Conservation (phyloP, 257 asterid species). For the Rhazya stricta region DNA sequence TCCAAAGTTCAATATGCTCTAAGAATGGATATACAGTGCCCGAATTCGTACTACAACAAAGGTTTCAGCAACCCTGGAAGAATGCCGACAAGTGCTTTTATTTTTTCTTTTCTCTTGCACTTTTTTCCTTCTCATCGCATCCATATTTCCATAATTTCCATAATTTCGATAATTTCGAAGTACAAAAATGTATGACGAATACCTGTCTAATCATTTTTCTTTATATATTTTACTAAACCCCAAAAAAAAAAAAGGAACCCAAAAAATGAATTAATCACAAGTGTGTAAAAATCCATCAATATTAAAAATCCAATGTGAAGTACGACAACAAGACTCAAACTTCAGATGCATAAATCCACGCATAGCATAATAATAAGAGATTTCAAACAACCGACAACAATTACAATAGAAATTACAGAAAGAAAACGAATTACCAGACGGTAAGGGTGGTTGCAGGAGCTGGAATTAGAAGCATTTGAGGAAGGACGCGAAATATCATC, state of each 20-base stretch:
- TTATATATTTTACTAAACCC: neutral
- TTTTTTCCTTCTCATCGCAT: neutral
- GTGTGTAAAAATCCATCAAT: neutral
- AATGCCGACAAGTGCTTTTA: neutral
- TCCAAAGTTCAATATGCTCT: neutral
- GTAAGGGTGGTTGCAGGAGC: constrained; percentile 24
- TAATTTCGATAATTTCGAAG: no score
- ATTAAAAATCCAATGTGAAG: neutral
- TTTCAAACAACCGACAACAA: neutral
- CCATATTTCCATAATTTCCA: neutral
- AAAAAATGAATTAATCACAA: neutral
- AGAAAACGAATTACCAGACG: constrained; percentile 15
- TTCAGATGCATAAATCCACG: neutral
- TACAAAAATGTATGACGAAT: neutral
- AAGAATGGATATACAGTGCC: no score
- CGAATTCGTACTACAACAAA: neutral
- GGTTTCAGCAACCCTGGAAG: neutral
- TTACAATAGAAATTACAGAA: neutral
- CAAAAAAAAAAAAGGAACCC: neutral
- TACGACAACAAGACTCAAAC: no score
- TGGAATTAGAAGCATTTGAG: constrained; percentile 19
- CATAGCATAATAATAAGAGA: neutral
- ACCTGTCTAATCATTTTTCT: neutral
- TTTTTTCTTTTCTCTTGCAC: neutral
- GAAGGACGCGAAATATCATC: constrained; percentile 16